Evolutionary conservation across 2,329 filamentous ascomycete genomes (phyloP).

Genomic region (Aspergillus costaricaensis): DNA sequence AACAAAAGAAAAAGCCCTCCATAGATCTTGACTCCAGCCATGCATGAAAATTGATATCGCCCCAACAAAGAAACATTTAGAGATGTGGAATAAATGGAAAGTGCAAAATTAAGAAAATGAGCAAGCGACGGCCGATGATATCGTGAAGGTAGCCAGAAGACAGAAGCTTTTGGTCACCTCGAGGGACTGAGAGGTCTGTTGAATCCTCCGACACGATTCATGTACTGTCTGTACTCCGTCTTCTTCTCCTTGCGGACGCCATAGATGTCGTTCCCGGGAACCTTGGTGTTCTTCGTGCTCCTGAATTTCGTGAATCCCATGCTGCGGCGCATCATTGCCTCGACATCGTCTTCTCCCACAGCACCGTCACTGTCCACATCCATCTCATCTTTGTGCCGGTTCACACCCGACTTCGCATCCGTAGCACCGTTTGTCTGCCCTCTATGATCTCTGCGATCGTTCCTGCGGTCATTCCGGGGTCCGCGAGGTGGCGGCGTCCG

Average conservation of each 20-base stretch:
- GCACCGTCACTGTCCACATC: conserved; percentile 51
- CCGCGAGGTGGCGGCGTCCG: conserved; percentile 42
- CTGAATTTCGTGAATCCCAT: conserved; percentile 91
- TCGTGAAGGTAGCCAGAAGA: background rate
- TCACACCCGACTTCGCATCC: conserved; percentile 20
- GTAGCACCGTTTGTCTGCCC: conserved; percentile 28
- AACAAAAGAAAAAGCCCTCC: background rate
- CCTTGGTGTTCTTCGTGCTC: conserved; percentile 84
- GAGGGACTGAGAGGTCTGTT: conserved; percentile 53
- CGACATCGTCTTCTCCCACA: conserved; percentile 63
- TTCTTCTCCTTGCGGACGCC: conserved; percentile 89
- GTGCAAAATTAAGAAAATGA: conserved; percentile 11
- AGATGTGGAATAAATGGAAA: conserved; percentile 8
- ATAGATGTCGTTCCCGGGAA: conserved; percentile 82
- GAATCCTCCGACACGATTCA: conserved; percentile 60
- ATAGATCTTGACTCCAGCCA: conserved; percentile 31
- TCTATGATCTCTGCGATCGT: conserved; percentile 33
- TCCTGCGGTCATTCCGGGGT: conserved; percentile 34
- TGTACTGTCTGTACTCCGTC: conserved; percentile 94
- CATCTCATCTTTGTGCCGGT: conserved; percentile 36
- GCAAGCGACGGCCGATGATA: conserved; percentile 6
- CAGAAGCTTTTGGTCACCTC: conserved; percentile 28
- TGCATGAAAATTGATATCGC: conserved; percentile 28
- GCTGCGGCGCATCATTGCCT: conserved; percentile 74
- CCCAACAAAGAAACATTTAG: conserved; percentile 8